Conservation (phyloP, 805 yeast species). For the Candida ipomoeae region DNA sequence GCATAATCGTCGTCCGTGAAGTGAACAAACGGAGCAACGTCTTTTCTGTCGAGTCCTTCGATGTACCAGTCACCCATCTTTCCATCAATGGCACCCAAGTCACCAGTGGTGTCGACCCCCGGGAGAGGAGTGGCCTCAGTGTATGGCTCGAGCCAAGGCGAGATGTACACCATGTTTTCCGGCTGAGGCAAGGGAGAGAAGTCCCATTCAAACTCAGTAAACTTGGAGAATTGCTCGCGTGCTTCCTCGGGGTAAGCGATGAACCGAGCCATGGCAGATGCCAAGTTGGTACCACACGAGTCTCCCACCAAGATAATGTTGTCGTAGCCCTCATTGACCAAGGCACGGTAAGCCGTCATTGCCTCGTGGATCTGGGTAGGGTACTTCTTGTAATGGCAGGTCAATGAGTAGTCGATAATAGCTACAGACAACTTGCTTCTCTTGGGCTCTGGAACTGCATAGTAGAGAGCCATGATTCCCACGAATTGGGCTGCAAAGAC, state of each 20-base stretch:
- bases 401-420: slow-evolving; percentile 23
- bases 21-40: slow-evolving; percentile 18
- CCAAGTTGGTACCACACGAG: slow-evolving; percentile 14
- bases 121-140: slow-evolving; percentile 22
- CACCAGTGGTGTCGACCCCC: slow-evolving; percentile 26
- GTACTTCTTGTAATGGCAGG: slow-evolving; percentile 18
- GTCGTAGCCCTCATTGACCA: slow-evolving; percentile 11
- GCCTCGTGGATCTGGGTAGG: slow-evolving; percentile 27
- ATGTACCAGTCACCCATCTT: slow-evolving; percentile 30
- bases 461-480: slow-evolving; percentile 22
- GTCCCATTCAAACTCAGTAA: slow-evolving; percentile 19
- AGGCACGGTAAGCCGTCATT: slow-evolving; percentile 14
- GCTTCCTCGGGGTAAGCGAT: slow-evolving; percentile 32
- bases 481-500: slow-evolving; percentile 22
- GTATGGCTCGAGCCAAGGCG: slow-evolving; percentile 37
- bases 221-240: slow-evolving; percentile 19
- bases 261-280: slow-evolving; percentile 14
- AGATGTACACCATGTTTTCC: slow-evolving; percentile 22
- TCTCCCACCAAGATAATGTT: slow-evolving; percentile 15
- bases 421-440: slow-evolving; percentile 18
- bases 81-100: slow-evolving; percentile 28
- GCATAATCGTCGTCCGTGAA: slow-evolving; percentile 23
- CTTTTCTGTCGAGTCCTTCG: slow-evolving; percentile 19
- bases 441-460: slow-evolving; percentile 17
- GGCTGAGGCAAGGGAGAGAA: slow-evolving; percentile 26